A percentile compares a stretch with the other conserved stretches of the same genome.
Evolutionary conservation across 306 rosid species (phyloP).

Genomic region (Fragaria ananassa): DNA sequence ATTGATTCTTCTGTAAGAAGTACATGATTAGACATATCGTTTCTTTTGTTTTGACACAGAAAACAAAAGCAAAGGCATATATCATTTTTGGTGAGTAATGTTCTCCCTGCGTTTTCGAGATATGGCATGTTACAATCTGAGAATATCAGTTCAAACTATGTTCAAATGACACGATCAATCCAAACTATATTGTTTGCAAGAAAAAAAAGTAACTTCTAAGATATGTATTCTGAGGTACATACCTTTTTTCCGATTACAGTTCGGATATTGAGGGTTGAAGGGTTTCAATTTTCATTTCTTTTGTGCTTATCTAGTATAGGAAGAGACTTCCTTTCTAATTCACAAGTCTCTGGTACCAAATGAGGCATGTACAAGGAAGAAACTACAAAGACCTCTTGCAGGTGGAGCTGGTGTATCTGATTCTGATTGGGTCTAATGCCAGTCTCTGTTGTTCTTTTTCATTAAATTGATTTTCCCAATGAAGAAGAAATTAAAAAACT

Average conservation of each 20-base stretch:
- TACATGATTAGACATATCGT: slow-evolving; percentile 4
- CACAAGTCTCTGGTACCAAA: background rate
- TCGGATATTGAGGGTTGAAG: background rate
- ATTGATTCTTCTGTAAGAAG: slow-evolving; percentile 25
- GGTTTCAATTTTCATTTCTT: background rate
- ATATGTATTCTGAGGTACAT: too few species aligned
- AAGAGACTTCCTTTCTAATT: background rate
- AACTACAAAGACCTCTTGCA: background rate
- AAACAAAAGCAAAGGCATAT: background rate
- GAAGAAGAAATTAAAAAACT: background rate
- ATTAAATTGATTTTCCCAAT: background rate
- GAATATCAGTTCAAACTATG: background rate
- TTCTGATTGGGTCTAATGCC: slow-evolving; percentile 14
- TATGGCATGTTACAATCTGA: background rate
- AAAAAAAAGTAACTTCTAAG: too few species aligned
- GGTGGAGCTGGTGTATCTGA: background rate
- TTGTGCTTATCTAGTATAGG: background rate
- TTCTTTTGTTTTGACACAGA: background rate
- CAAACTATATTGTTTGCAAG: too few species aligned
- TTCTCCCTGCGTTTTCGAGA: background rate
- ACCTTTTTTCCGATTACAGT: background rate
- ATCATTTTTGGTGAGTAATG: background rate
- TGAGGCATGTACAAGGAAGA: background rate
- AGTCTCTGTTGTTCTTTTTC: slow-evolving; percentile 7
- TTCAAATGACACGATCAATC: background rate